These are phyloP conservation scores for Coemansia sp. DNA, from an alignment of 192 early-diverging fungal species.

Conservation along the genomic window DNA sequence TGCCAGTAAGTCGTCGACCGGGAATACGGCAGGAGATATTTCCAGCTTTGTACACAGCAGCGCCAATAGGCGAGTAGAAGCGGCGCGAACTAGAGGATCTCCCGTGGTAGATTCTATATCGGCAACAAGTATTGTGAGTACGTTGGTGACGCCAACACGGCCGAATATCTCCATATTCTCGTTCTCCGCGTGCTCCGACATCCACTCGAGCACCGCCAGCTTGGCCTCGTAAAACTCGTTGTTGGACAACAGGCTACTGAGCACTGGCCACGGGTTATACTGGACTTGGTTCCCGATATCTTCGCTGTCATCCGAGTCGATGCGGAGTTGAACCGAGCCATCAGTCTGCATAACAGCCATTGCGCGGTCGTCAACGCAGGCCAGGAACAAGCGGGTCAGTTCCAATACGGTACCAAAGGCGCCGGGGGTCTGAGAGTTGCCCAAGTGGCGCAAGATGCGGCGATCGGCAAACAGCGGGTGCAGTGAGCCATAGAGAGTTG, in stretches of 20 bases:
- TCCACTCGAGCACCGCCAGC: constrained; percentile 44
- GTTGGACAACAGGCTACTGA: constrained; percentile 19
- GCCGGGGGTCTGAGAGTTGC: constrained; percentile 26
- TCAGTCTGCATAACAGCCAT: constrained; percentile 29
- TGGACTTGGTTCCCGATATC: constrained; percentile 16
- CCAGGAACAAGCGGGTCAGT: constrained; percentile 38
- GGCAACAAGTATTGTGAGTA: constrained; percentile 23
- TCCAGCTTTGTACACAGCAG: constrained; percentile 40
- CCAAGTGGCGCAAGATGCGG: constrained; percentile 8
- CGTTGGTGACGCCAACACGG: constrained; percentile 26
- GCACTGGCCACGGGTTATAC: constrained; percentile 36
- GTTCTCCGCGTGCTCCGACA: constrained; percentile 31
- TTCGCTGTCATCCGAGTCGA: constrained; percentile 19
- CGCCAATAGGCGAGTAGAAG: constrained; percentile 35
- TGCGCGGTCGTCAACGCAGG: constrained; percentile 39
- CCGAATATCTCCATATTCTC: constrained; percentile 38
- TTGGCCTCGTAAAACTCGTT: constrained; percentile 49
- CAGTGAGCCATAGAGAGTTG: constrained; percentile 48
- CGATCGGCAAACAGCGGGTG: constrained; percentile 32
- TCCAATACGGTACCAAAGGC: constrained; percentile 49
- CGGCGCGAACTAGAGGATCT: constrained; percentile 40
- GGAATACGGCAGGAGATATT: constrained; percentile 27
- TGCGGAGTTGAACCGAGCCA: constrained; percentile 29
- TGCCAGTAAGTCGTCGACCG: constrained; percentile 23
- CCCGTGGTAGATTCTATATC: neutral